Evolutionary conservation across 257 asterid genomes (phyloP), one percentile per base, ranked within the genome.

Genomic region (Scutellaria barbata): DNA sequence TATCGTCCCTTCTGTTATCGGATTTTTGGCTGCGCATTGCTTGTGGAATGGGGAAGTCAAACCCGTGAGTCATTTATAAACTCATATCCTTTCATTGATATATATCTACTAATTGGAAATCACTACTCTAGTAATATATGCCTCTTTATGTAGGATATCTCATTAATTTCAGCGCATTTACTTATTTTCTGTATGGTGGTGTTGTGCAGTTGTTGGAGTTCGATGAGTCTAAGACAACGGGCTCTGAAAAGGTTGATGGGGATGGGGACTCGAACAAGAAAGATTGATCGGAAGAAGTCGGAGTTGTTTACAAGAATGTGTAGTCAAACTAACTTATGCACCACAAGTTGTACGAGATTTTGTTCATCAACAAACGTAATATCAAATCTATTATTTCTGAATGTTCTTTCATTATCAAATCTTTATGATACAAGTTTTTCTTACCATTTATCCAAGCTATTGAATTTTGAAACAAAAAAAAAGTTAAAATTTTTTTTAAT

Each of bases 1-100:
- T 77, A 94, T 94, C 55, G 99, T 94, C 67, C 99, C 99, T n/a
- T 81, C 93, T 41, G 99, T 94, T 46, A 88, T 88, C 65, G 97
- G 99, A 79, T 88, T 88, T 67, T 81, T 94, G 91, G 97, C 93
- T 52, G 92, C 78, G 5, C 99, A 94, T 76, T 87, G 92, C 87
- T 10, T 89, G 53, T 91, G 96, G 96, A 94, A 89, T 37, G 93
- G 96, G 58, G 99, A 94, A 57, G 90, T 89, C 66, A 94, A 89
- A 82, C 90, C 89, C 55, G 98, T 91, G 80, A 74, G 97, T 82
- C n/a, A 51, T 14, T 72, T 58, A 14, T 30, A 3, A 30, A 30
- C 35, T 30, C 35, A 4, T 30, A 30, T 30, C 35, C 35, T 30
- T 30, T 4, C 35, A 30, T 30, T 1, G 30, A 30, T 3, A 30